Percentiles rank a stretch among this genome's conserved stretches.
These are phyloP conservation scores for Elasticomyces elasticus DNA, from an alignment of 495 filamentous ascomycete species.

Conservation along the genomic window DNA sequence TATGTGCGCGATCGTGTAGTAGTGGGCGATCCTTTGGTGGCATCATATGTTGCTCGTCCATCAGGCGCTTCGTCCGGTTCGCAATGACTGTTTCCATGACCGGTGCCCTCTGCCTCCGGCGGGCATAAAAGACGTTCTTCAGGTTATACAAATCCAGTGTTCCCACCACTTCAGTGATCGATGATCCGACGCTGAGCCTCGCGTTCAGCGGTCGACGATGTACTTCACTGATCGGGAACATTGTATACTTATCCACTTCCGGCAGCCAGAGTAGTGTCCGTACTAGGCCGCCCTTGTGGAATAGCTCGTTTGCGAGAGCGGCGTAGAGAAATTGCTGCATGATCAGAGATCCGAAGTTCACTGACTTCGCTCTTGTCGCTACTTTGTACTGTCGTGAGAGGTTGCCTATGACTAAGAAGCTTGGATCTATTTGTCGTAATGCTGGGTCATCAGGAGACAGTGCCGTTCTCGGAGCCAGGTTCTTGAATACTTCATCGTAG, in stretches of 20 bases:
- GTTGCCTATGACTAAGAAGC: conserved; percentile 16
- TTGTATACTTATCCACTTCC: conserved; percentile 1
- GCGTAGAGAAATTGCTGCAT: conserved; percentile 3
- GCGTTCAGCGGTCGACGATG: background rate
- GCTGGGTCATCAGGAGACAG: conserved; percentile 4
- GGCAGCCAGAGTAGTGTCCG: conserved; percentile 19
- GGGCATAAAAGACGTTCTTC: background rate
- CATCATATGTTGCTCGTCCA: background rate
- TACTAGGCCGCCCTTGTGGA: conserved; percentile 12
- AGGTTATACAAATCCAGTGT: background rate
- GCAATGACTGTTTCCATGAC: background rate
- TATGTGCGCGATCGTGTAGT: background rate
- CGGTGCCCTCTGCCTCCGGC: background rate
- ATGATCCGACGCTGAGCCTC: background rate
- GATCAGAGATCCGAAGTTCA: background rate
- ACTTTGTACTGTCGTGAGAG: conserved; percentile 2
- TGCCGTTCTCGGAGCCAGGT: background rate
- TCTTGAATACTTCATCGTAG: background rate
- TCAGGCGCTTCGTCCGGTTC: background rate
- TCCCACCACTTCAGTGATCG: conserved; percentile 3
- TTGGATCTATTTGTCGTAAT: conserved; percentile 7
- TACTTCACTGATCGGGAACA: background rate
- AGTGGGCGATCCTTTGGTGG: background rate
- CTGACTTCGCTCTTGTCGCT: background rate
- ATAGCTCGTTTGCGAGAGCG: background rate